A percentile compares a stretch with the other conserved stretches of the same genome.
Conservation (phyloP, 2,329 filamentous ascomycete genomes). For the Neoascochyta sp. region DNA sequence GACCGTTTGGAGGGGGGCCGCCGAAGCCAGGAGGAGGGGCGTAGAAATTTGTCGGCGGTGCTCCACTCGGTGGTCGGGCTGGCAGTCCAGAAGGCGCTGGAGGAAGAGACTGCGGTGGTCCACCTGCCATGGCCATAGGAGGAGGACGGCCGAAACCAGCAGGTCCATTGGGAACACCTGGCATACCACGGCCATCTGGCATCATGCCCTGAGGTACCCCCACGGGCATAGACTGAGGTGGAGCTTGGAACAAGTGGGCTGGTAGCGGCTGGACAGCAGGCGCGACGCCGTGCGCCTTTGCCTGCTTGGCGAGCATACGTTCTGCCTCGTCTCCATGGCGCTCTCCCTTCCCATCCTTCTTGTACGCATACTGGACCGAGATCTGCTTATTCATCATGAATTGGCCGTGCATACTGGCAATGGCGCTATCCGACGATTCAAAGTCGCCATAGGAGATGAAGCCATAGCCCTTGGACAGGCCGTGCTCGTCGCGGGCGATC, state of each 20-base stretch:
- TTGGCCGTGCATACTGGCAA: conserved; percentile 90
- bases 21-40: conserved; percentile 24
- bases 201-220: conserved; percentile 44
- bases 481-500: conserved; percentile 79
- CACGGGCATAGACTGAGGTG: conserved; percentile 14
- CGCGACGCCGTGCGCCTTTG: conserved; percentile 89
- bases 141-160: conserved; percentile 34
- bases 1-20: conserved; percentile 12
- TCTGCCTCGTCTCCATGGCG: conserved; percentile 93
- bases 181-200: conserved; percentile 30
- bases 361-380: conserved; percentile 96
- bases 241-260: conserved; percentile 61
- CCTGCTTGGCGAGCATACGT: conserved; percentile 83
- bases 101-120: conserved; percentile 41
- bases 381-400: conserved; percentile 97
- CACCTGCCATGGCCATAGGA: conserved; percentile 10
- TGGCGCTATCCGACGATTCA: conserved; percentile 87
- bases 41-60: conserved; percentile 40
- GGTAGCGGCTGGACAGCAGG: conserved; percentile 74
- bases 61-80: conserved; percentile 65
- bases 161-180: conserved; percentile 40
- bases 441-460: conserved; percentile 94
- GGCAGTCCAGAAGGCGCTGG: conserved; percentile 27
- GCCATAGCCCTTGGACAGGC: conserved; percentile 89
- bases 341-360: conserved; percentile 98